These are phyloP conservation scores for Kluyveromyces dobzhanskii DNA, from an alignment of 805 yeast species.

Conservation along the genomic window DNA sequence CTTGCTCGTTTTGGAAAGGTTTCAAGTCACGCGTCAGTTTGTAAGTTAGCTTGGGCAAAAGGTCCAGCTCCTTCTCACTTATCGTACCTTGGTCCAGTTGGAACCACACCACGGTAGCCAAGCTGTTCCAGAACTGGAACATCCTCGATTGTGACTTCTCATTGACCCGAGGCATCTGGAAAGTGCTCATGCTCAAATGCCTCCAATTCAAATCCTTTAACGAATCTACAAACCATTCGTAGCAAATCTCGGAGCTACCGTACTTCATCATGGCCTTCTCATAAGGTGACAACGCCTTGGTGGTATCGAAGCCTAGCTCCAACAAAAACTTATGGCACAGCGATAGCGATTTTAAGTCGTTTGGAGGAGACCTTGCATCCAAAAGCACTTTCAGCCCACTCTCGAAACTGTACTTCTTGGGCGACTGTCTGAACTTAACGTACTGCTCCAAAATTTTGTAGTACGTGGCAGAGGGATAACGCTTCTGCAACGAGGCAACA, in stretches of 20 bases:
- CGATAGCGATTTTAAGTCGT: conserved; percentile 46
- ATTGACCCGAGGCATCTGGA: conserved; percentile 31
- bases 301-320: conserved; percentile 25
- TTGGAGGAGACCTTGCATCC: conserved; percentile 20
- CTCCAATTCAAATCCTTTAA: conserved; percentile 39
- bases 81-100: conserved; percentile 32
- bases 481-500: conserved; percentile 33
- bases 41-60: conserved; percentile 55
- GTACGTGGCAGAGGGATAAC: conserved; percentile 50
- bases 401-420: conserved; percentile 27
- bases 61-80: conserved; percentile 36
- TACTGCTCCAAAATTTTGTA: conserved; percentile 32
- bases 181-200: conserved; percentile 47
- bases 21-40: conserved; percentile 44
- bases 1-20: conserved; percentile 56
- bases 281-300: conserved; percentile 40
- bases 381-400: conserved; percentile 20
- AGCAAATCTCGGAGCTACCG: conserved; percentile 39
- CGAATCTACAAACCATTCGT: conserved; percentile 51
- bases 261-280: conserved; percentile 53
- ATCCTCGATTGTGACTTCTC: conserved; percentile 31
- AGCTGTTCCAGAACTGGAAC: conserved; percentile 47
- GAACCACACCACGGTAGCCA: conserved; percentile 35
- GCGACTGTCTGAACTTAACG: conserved; percentile 24
- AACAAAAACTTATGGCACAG: conserved; percentile 40